phyloP scores from a whole-genome alignment of 2,329 filamentous ascomycete genomes.

The Juglanconis sp. region DNA sequence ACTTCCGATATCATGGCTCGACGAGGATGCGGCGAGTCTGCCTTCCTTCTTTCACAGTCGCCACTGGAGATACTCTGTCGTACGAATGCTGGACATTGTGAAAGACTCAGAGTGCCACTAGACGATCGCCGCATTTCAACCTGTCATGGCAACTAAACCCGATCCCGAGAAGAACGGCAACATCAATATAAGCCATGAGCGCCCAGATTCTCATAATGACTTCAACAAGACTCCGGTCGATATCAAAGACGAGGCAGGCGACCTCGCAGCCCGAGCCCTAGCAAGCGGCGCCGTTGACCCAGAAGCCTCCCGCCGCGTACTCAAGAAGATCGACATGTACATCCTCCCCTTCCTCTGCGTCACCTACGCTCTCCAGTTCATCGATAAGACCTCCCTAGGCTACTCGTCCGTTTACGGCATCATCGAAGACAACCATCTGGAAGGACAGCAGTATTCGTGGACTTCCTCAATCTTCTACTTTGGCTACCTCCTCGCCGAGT shows the following conservation, averaged over 20 bases:
- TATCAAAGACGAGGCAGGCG: conserved; percentile 22
- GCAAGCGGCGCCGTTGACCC: conserved; percentile 24
- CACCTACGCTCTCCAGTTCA: conserved; percentile 26
- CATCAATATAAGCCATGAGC: background rate
- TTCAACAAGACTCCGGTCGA: background rate
- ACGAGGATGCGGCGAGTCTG: too few relatives aligned
- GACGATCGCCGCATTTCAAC: too few relatives aligned
- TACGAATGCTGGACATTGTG: too few relatives aligned
- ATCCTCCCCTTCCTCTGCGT: conserved; percentile 27
- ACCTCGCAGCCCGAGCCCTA: conserved; percentile 33
- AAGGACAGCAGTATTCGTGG: conserved; percentile 25
- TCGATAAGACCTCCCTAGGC: conserved; percentile 26
- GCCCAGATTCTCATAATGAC: background rate
- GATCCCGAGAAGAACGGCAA: background rate
- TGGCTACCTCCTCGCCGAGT: conserved; percentile 22
- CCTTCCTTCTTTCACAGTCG: too few relatives aligned
- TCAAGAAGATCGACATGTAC: conserved; percentile 21
- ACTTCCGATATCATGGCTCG: too few relatives aligned
- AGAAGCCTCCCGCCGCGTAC: conserved; percentile 21
- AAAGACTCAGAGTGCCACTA: too few relatives aligned
- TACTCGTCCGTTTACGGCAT: conserved; percentile 27
- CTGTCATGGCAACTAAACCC: background rate
- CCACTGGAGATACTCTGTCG: too few relatives aligned
- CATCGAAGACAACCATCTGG: conserved; percentile 22
- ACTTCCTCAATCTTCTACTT: conserved; percentile 27